phyloP scores from a whole-genome alignment of 192 early-diverging fungal genomes.

The Helicostylum pulchrum region DNA sequence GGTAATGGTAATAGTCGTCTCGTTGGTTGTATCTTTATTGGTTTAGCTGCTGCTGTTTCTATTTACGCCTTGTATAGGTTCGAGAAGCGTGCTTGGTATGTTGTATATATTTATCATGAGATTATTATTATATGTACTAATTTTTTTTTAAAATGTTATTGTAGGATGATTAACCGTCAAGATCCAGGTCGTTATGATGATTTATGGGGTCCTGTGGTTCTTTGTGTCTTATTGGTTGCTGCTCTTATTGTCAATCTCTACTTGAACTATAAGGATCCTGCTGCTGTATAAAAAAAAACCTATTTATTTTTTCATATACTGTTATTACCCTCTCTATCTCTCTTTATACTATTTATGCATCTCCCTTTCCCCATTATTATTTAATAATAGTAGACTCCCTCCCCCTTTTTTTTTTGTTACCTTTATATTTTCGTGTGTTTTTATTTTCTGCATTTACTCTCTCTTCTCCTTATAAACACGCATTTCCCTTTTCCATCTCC shows the following conservation, averaged over 20 bases:
- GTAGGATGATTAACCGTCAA: conserved; percentile 35
- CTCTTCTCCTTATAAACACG: too few relatives aligned
- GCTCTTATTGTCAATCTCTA: conserved; percentile 39
- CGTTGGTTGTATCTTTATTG: conserved; percentile 30
- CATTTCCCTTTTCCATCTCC: too few relatives aligned
- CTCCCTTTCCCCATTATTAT: too few relatives aligned
- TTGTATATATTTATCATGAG: background rate
- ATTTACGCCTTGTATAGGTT: conserved; percentile 36
- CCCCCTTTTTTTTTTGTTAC: too few relatives aligned
- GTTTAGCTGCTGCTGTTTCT: conserved; percentile 24
- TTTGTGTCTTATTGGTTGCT: conserved; percentile 50
- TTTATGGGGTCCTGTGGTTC: conserved; percentile 32
- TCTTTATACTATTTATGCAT: too few relatives aligned
- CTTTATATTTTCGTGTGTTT: too few relatives aligned
- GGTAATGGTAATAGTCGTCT: conserved; percentile 34
- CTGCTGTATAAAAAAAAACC: too few relatives aligned
- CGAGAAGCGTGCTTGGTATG: conserved; percentile 34
- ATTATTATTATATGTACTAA: background rate
- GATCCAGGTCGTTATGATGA: conserved; percentile 57
- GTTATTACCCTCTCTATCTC: too few relatives aligned
- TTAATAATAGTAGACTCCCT: too few relatives aligned
- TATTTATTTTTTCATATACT: too few relatives aligned
- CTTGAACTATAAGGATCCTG: too few relatives aligned
- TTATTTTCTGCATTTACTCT: too few relatives aligned
- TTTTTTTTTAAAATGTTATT: conserved; percentile 2